Base-by-base conservation (phyloP, 2,329 filamentous ascomycete genomes). In the Diaporthe citrichinensis region DNA sequence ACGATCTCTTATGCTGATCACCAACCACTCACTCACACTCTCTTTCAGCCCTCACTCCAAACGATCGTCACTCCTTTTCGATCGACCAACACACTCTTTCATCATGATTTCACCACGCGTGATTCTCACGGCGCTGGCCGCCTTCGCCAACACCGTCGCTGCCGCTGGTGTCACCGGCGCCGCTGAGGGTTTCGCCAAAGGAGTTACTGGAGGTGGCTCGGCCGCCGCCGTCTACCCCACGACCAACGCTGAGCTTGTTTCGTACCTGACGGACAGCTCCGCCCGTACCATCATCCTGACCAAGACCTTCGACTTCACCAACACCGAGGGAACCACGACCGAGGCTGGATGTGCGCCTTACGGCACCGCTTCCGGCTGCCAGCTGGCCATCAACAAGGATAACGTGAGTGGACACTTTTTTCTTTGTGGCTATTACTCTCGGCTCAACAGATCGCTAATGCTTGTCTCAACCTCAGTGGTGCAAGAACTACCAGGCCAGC, bases 331-430 rank as follows among this genome's bases (percentile, higher is more conserved):
- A 53, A 88, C 85, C 4, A 85, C 84, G 7, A 89, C 85, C 82
- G 55, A 87, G 85, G 53, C 53, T 23, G 91, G 91, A 31, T 93
- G 91, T 79, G 87, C 90, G 23, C 90, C 91, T 34, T 90, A 87
- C 83, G 90, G 89, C 51, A 90, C 88, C 36, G 86, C 81, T 15
- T 82, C 87, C 3, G 83, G 76, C 15, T 90, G 91, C 83, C 91
- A 93, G 85, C 79, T 87, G 57, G 89, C 91, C 77, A 92, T 93
- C 81, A 90, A 92, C 84, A 85, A 90, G 84, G 83, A 91, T 80
- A 80, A 86, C 80, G 65, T 69, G 65, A 55, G 65, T 69, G 15
- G 34, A 46, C 39, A 23, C 9, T 6, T n/a, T 28, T 20, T 6
- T n/a, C 20, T 20, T 2, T 3, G 34, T 3, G 34, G 46, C 8